Conservation (phyloP, 257 asterid species). For the Rehmannia glutinosa region DNA sequence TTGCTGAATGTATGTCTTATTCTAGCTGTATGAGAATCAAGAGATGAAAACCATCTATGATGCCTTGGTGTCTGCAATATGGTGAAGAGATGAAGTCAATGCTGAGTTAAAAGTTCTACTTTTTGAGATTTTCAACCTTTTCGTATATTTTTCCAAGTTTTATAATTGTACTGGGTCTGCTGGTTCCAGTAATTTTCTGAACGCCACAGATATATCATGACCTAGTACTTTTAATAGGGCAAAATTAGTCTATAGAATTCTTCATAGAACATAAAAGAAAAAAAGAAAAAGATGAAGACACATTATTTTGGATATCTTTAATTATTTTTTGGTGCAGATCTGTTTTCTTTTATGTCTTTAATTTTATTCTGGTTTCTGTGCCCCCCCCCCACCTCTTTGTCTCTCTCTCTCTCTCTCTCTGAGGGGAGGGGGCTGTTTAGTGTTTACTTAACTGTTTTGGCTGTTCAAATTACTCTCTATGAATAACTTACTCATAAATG, state of each 20-base stretch:
- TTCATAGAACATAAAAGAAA: too few relatives aligned
- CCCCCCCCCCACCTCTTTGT: background rate
- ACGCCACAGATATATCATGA: background rate
- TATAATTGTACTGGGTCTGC: too few relatives aligned
- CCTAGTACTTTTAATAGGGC: background rate
- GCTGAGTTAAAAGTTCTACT: too few relatives aligned
- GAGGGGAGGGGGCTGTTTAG: background rate
- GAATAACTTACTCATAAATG: conserved; percentile 13
- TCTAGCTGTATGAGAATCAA: too few relatives aligned
- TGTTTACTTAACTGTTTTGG: background rate
- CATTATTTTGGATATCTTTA: background rate
- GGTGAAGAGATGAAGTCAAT: too few relatives aligned
- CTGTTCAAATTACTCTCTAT: background rate
- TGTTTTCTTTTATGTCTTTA: background rate
- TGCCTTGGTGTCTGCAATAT: too few relatives aligned
- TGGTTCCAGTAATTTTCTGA: too few relatives aligned
- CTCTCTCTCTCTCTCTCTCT: background rate
- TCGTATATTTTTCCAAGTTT: background rate
- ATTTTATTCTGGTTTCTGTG: too few relatives aligned
- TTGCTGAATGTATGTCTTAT: too few relatives aligned
- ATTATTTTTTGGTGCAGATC: background rate
- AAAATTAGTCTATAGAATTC: background rate
- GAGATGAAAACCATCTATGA: too few relatives aligned
- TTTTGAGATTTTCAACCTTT: background rate
- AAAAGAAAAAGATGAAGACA: background rate